These are phyloP conservation scores for Aciculosporium take DNA, from an alignment of 2,329 filamentous ascomycete genomes.

Conservation along the genomic window DNA sequence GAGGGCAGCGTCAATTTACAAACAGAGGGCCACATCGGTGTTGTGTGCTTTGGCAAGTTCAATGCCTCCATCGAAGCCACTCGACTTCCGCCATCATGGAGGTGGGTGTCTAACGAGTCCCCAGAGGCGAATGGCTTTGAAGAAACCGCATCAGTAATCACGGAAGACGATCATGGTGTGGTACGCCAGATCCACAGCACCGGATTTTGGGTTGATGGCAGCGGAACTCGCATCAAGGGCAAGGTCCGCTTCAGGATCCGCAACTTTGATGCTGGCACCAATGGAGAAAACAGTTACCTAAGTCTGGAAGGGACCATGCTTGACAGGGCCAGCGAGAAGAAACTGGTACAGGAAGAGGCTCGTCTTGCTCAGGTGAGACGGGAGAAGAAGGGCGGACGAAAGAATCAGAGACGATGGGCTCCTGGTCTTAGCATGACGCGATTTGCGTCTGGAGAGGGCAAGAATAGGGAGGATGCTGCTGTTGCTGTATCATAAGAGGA, in stretches of 20 bases:
- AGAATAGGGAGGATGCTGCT: slow-evolving; percentile 12
- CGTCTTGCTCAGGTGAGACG: slow-evolving; percentile 24
- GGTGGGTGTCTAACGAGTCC: slow-evolving; percentile 51
- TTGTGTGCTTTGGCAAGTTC: slow-evolving; percentile 84
- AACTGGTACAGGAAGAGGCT: slow-evolving; percentile 31
- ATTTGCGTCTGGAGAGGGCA: slow-evolving; percentile 32
- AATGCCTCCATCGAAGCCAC: slow-evolving; percentile 73
- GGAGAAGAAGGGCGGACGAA: slow-evolving; percentile 20
- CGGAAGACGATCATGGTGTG: slow-evolving; percentile 36
- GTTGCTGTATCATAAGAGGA: slow-evolving; percentile 12
- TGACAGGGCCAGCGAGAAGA: slow-evolving; percentile 48
- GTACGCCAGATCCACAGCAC: slow-evolving; percentile 38
- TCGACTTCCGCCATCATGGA: slow-evolving; percentile 65
- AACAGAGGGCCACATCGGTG: slow-evolving; percentile 75
- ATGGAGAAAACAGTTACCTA: slow-evolving; percentile 63
- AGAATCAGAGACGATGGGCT: slow-evolving; percentile 21
- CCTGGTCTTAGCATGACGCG: slow-evolving; percentile 45
- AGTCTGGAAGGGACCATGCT: slow-evolving; percentile 85
- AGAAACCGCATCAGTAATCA: slow-evolving; percentile 25
- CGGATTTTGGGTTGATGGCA: slow-evolving; percentile 62
- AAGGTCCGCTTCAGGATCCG: slow-evolving; percentile 64
- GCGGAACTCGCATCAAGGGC: slow-evolving; percentile 55
- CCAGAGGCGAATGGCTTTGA: slow-evolving; percentile 27
- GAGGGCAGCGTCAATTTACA: slow-evolving; percentile 76
- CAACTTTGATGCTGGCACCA: slow-evolving; percentile 69